phyloP scores from a whole-genome alignment of 805 yeast genomes.

The Cyberlindnera sargentensis region DNA sequence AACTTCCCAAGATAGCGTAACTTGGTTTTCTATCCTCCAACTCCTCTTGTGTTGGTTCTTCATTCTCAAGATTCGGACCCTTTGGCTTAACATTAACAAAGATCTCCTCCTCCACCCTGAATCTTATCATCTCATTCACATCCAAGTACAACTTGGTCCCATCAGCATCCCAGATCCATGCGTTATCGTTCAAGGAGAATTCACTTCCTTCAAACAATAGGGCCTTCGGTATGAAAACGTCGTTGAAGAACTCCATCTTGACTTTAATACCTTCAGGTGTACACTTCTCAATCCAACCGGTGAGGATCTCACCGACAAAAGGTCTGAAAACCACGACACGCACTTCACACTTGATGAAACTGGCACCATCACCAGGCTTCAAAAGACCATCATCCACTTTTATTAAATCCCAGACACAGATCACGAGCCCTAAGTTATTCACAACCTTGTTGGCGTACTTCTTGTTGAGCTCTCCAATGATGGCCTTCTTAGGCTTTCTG shows the following conservation, averaged over 20 bases:
- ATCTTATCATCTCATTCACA: conserved; percentile 84
- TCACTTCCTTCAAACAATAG: conserved; percentile 73
- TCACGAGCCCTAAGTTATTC: conserved; percentile 75
- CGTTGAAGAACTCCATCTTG: conserved; percentile 83
- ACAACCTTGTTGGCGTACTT: conserved; percentile 85
- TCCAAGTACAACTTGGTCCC: conserved; percentile 78
- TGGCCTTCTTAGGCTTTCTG: conserved; percentile 61
- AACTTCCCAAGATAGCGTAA: conserved; percentile 79
- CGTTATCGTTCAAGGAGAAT: conserved; percentile 68
- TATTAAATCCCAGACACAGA: conserved; percentile 77
- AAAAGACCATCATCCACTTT: conserved; percentile 83
- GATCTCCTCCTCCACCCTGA: conserved; percentile 83
- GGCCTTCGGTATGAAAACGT: conserved; percentile 79
- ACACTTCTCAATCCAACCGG: conserved; percentile 91
- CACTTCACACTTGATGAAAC: conserved; percentile 67
- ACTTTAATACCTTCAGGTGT: conserved; percentile 80
- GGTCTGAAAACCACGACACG: conserved; percentile 85
- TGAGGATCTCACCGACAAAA: conserved; percentile 84
- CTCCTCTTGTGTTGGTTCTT: conserved; percentile 17
- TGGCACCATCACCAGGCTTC: conserved; percentile 92
- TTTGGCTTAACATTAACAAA: conserved; percentile 80
- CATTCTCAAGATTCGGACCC: conserved; percentile 40
- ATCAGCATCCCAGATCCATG: conserved; percentile 89
- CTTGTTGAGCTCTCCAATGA: conserved; percentile 71
- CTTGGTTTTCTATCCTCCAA: conserved; percentile 54